Evolutionary conservation across 2,329 filamentous ascomycete genomes (phyloP), one percentile per base, ranked within the genome.

Genomic region (Aspergillus novofumigatus): DNA sequence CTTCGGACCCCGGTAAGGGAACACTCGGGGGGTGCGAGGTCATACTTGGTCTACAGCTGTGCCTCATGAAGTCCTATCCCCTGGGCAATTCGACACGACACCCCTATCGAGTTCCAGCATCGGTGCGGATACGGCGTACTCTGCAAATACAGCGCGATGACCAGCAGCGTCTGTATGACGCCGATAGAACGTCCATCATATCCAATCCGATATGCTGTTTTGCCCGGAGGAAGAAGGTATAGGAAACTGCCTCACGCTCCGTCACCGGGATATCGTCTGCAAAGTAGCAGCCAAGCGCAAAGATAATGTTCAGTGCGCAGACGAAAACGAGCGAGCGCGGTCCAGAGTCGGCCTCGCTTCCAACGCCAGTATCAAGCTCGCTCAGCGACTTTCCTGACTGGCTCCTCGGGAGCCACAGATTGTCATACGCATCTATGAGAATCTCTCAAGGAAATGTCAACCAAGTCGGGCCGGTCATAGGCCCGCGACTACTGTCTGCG

Each of bases 51-150:
- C 66, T 63, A 54, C 32, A 20, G 60, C 38, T 58, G 61, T 25
- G 65, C 66, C 7, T 69, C 68, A 53, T 80, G 77, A 35, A 80
- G 59, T 0, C 77, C 77, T 2, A 80, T 62, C 0, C 76, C 75
- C 48, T 75, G 72, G 0, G 75, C 77, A 9, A 78, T 65, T 3
- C 77, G 67, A 51, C 72, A 76, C 0, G 78, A 77, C 4, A 79
- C 52, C 1, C 77, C 77, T 4, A 78, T 71, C 0, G 72, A 65
- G 49, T 77, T 76, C 76, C 77, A 80, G 57, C 76, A 79, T 8
- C 73, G 67, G 23, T 68, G 71, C 0, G 75, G 71, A 52, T 75
- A 76, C 0, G 72, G 70, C 1, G 77, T 77, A 47, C 74, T 73
- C 48, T 79, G 76, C 3, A 79, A 64, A 21, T 72, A 68, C 0